Percentiles rank a stretch among this genome's conserved stretches.
Conservation (phyloP, 2,329 filamentous ascomycete species). For the Alternaria triticimaculans region DNA sequence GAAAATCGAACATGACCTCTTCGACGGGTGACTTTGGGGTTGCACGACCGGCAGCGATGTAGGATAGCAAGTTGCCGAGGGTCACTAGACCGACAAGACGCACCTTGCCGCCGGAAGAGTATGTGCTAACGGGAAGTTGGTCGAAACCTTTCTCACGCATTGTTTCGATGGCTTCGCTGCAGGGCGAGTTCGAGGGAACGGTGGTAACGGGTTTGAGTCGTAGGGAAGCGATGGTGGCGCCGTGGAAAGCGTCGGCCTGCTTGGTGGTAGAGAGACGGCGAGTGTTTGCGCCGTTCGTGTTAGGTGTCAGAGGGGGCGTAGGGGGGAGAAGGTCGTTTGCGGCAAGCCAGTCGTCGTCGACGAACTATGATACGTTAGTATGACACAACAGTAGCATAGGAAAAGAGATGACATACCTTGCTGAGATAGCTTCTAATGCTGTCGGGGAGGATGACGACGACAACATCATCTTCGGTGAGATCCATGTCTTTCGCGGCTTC, state of each 20-base stretch:
- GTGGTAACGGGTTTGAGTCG: conserved; percentile 94
- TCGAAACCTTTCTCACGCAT: conserved; percentile 99
- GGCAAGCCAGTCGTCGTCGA: conserved; percentile 97
- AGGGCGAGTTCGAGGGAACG: conserved; percentile 72
- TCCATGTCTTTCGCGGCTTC: conserved; percentile 76
- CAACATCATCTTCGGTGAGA: conserved; percentile 82
- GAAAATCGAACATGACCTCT: conserved; percentile 97
- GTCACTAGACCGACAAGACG: conserved; percentile 92
- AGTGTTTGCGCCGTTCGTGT: conserved; percentile 33
- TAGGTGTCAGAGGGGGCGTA: conserved; percentile 53
- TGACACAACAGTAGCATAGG: neutral
- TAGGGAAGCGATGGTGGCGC: conserved; percentile 80
- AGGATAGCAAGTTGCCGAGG: conserved; percentile 90
- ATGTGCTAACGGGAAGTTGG: conserved; percentile 83
- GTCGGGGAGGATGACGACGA: conserved; percentile 92
- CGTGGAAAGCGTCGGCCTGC: conserved; percentile 72
- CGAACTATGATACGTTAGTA: conserved; percentile 65
- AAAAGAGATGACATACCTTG: conserved; percentile 62
- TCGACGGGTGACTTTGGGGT: conserved; percentile 74
- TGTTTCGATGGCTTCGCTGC: conserved; percentile 89
- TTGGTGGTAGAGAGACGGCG: conserved; percentile 49
- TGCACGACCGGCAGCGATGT: conserved; percentile 84
- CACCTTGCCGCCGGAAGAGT: conserved; percentile 63
- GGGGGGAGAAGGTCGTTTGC: conserved; percentile 88
- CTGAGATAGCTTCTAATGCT: conserved; percentile 96